Evolutionary conservation across 257 asterid species (phyloP).

Genomic region (Solanum rostratum): DNA sequence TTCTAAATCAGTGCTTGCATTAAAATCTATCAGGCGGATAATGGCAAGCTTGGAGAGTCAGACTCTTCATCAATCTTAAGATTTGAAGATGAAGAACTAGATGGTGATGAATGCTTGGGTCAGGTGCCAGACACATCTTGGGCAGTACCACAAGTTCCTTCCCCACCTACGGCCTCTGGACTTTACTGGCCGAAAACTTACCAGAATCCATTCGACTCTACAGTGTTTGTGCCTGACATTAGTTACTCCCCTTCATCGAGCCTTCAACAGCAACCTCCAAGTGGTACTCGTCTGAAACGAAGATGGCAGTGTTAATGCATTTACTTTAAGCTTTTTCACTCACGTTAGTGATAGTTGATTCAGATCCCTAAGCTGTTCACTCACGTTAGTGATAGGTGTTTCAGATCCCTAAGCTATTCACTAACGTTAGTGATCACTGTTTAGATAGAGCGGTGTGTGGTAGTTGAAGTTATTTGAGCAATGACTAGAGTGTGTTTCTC

Average conservation of each 20-base stretch:
- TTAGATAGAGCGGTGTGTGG: background rate
- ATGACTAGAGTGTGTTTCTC: background rate
- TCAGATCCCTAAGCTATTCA: background rate
- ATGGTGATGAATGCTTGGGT: slow-evolving; percentile 52
- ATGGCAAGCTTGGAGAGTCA: slow-evolving; percentile 59
- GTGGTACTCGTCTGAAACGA: slow-evolving; percentile 25
- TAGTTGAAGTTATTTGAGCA: background rate
- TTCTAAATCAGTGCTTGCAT: slow-evolving; percentile 5
- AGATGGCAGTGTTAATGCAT: slow-evolving; percentile 26
- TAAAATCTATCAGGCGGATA: slow-evolving; percentile 45
- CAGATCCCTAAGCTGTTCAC: background rate
- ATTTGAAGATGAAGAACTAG: slow-evolving; percentile 45
- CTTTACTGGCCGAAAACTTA: slow-evolving; percentile 47
- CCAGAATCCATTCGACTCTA: slow-evolving; percentile 15
- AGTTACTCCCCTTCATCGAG: slow-evolving; percentile 17
- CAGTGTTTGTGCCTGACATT: slow-evolving; percentile 67
- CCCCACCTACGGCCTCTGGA: slow-evolving; percentile 93
- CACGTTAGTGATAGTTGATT: background rate
- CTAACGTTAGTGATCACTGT: background rate
- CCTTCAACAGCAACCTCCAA: slow-evolving; percentile 16
- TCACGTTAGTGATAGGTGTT: background rate
- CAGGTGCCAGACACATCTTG: slow-evolving; percentile 50
- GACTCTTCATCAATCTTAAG: slow-evolving; percentile 38
- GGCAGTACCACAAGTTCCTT: slow-evolving; percentile 73
- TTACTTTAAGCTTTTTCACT: background rate